Base-by-base conservation (phyloP, 2,329 filamentous ascomycete genomes). In the Ascochyta pisi region DNA sequence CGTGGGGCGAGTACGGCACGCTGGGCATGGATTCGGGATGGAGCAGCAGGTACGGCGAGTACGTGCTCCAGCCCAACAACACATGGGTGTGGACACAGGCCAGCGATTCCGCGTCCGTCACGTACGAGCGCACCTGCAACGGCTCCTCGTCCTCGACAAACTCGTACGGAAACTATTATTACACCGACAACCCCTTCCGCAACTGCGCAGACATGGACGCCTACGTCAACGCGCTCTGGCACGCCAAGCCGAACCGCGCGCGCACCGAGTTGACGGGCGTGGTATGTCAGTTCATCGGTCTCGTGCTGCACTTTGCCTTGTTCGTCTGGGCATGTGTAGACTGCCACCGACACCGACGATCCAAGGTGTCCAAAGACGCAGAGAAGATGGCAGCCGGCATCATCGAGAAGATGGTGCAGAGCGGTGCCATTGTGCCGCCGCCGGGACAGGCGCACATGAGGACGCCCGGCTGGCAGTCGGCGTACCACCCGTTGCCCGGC, bases 301-400 rank as follows among this genome's bases (percentile, higher is more conserved):
- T 76, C 16, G 15, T 68, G 1, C 41, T 75, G 35, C 74, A 77
- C 45, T 67, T 77, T 44, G 58, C 58, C 1, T 63, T 76, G 3
- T 77, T 77, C 54, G 58, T 76, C 10, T 76, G 74, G 72, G 75
- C 74, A 0, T 77, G 75, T 31, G 67, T 76, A 7, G 74, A 77
- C 42, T 73, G 70, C 15, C 56, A 71, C 40, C 52, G 50, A 5
- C 47, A 69, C 24, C 70, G 68, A 10, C 58, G 47, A n/a, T 42
- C 48, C n/a, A 66, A 62, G 15, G 60, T 65, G 0, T 61, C 58
- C 52, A 73, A 65, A 24, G 70, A 73, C 12, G 71, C 71, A 1
- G 71, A 75, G 59, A 68, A 69, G 38, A 19, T 73, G 16, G 73
- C 71, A 1, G 67, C 69, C 0, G 62, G 65, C 2, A 75, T 75